phyloP scores from a whole-genome alignment of 495 filamentous ascomycete species.

The Xylaria castorea region DNA sequence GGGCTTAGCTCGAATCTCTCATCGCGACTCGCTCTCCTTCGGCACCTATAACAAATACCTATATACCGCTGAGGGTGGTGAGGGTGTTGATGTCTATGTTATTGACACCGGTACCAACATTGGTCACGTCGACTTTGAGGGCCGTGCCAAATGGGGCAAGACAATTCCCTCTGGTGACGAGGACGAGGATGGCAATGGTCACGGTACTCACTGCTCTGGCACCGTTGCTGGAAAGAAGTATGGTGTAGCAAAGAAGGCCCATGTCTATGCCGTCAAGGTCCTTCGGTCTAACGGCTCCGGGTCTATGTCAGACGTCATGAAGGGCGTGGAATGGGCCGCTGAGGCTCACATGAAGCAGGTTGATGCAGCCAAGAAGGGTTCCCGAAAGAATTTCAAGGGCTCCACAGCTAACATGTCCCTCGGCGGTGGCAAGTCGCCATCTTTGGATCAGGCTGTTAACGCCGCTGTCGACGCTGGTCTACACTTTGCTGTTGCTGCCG shows the following conservation, averaged over 20 bases:
- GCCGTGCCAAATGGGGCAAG: conserved; percentile 94
- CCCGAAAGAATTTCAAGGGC: conserved; percentile 96
- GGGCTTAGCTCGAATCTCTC: conserved; percentile 97
- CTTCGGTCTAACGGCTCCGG: conserved; percentile 96
- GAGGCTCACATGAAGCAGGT: conserved; percentile 75
- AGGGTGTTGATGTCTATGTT: conserved; percentile 98
- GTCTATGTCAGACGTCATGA: conserved; percentile 97
- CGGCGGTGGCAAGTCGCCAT: conserved; percentile 91
- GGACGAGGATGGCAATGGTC: conserved; percentile 95
- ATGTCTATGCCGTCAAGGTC: conserved; percentile 96
- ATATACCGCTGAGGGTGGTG: conserved; percentile 87
- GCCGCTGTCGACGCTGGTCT: conserved; percentile 88
- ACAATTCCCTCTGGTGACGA: conserved; percentile 85
- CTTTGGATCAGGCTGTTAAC: conserved; percentile 91
- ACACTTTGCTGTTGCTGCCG: conserved; percentile 97
- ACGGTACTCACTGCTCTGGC: conserved; percentile 99
- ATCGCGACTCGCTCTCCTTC: conserved; percentile 84
- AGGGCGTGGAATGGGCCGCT: conserved; percentile 96
- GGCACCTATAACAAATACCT: conserved; percentile 98
- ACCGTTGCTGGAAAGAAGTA: conserved; percentile 98
- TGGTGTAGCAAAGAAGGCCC: conserved; percentile 99
- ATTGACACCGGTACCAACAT: conserved; percentile 97
- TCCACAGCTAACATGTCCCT: conserved; percentile 99
- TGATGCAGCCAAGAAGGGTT: conserved; percentile 77
- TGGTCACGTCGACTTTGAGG: conserved; percentile 96